Conservation (phyloP, 2,329 filamentous ascomycete species). For the Aspergillus costaricaensis region DNA sequence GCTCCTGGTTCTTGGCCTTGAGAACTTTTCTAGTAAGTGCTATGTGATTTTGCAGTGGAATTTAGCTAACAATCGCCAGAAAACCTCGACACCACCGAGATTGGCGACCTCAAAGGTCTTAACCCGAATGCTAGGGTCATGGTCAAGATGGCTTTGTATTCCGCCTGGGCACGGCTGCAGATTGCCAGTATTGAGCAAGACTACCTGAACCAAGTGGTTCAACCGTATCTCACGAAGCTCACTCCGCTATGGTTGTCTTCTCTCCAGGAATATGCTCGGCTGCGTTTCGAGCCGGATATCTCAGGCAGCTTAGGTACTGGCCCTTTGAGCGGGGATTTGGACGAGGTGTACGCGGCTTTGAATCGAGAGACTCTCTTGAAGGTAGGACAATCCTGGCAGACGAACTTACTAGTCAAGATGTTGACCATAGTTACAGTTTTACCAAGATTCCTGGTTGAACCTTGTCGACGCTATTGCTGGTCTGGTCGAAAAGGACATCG, state of each 20-base stretch:
- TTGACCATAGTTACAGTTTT: constrained; percentile 60
- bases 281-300: constrained; percentile 96
- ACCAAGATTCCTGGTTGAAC: constrained; percentile 95
- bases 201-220: constrained; percentile 84
- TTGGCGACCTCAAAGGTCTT: constrained; percentile 88
- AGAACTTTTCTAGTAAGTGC: constrained; percentile 77
- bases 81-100: constrained; percentile 77
- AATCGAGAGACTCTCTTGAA: constrained; percentile 90
- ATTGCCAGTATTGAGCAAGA: constrained; percentile 90
- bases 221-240: constrained; percentile 83
- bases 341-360: constrained; percentile 90
- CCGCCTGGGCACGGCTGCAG: constrained; percentile 95
- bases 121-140: constrained; percentile 97
- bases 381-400: constrained; percentile 35
- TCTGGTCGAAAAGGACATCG: constrained; percentile 94
- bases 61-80: constrained; percentile 34
- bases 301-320: constrained; percentile 84
- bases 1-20: constrained; percentile 82
- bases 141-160: constrained; percentile 97
- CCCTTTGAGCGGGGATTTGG: constrained; percentile 79
- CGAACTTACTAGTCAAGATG: background rate
- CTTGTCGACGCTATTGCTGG: constrained; percentile 96
- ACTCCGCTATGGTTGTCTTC: constrained; percentile 94
- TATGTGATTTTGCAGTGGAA: too few species aligned
- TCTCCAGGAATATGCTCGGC: constrained; percentile 85